Evolutionary conservation across 345 rosid genomes (phyloP), one percentile per base, ranked within the genome.

Genomic region (Reutealis trisperma): DNA sequence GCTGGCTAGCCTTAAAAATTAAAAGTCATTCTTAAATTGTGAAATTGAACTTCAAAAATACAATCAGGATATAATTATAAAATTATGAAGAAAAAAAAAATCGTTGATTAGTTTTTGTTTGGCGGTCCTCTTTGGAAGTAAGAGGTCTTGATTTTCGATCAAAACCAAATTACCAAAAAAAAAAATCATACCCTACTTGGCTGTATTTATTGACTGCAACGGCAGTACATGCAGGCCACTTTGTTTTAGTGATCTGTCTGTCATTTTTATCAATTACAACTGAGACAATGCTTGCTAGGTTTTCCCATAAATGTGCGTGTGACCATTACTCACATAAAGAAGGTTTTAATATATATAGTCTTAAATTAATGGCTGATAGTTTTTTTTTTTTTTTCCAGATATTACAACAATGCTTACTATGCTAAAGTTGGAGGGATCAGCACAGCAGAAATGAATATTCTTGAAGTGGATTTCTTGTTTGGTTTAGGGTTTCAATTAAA

Each of bases 371-470:
- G 16, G 9, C 19, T 37, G 21, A 12, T 57, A 21, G 15, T 7
- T 19, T 69, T 22, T 13, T 11, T 14, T 1, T 25, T 27, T 52
- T 30, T 27, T 61, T 54, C 2, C 80, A 90, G 93, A 83, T 83
- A 84, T 74, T 92, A 87, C 85, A 92, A 85, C 75, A 90, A 92
- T 80, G 90, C 88, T 0, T 86, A 82, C 74, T 90, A 88, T 76
- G 96, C 94, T 22, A 88, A 85, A 78, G 86, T 91, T 65, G 92
- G 96, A 70, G 93, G 96, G 42, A 87, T 91, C 80, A 87, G 92
- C 88, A 90, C 73, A 49, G 79, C 73, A 64, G 96, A 91, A 79
- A 90, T 91, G 88, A 91, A 91, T 73, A 25, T 91, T 79, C 91
- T 91, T 80, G 96, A 91, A 68, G 83, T 92, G 75, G 97, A 92